Base-by-base conservation (phyloP, 2,329 filamentous ascomycete species). In the Cordyceps javanica region DNA sequence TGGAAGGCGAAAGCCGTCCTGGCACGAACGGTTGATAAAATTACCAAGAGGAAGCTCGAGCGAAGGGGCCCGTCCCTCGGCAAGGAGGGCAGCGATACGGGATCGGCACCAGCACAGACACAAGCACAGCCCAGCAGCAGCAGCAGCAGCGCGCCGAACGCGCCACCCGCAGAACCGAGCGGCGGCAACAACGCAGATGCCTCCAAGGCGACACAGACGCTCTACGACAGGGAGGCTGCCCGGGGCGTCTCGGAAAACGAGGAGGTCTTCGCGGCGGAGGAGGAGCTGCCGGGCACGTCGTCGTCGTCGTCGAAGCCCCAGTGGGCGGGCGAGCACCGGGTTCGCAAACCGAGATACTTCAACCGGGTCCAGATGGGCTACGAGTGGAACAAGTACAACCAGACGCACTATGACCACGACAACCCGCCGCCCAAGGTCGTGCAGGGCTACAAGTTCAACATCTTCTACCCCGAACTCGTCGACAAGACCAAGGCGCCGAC, bases 341-440 rank as follows among this genome's bases (percentile, higher is more conserved):
- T 93, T 8, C 84, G 94, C 62, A 99, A 97, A 73, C 94, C 94
- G 13, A 85, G 89, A 60, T 97, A 97, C 75, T 99, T 99, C 81
- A 97, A 97, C 70, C 88, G 94, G 41, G 92, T 97, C 48, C 92
- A 96, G 72, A 97, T 97, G 90, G 94, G 94, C 55, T 99, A 97
- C 72, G 94, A 99, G 72, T 99, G 94, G 94, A 99, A 99, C 79
- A 99, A 99, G 74, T 99, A 99, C 81, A 99, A 99, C 69, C 94
- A 99, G 75, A 99, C 94, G 13, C 94, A 99, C 74, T 99, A 99
- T 75, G 94, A 97, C 71, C 91, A 97, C 71, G 93, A 97, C 69
- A 97, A 97, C 67, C 94, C 94, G 2, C 94, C 94, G 1, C 94
- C 94, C 26, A 97, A 96, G 74, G 93, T 99, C 7, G 94, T 99